These are phyloP conservation scores for Theobroma cacao DNA, from an alignment of 345 rosid genomes.

Conservation along the genomic window DNA sequence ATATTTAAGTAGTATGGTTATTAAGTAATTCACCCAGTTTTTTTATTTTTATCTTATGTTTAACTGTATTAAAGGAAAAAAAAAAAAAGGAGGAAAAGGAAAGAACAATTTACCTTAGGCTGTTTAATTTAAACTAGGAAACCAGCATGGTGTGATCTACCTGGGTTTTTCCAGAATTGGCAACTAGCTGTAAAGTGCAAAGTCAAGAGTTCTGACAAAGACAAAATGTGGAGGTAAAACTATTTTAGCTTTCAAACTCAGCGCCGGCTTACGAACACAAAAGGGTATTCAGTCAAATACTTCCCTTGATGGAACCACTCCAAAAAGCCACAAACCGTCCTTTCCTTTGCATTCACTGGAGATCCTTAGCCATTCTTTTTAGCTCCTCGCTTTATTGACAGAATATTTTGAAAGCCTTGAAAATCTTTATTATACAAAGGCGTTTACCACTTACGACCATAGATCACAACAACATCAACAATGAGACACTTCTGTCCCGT, in stretches of 20 bases:
- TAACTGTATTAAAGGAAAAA: neutral
- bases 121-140: neutral
- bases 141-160: neutral
- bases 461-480: constrained; percentile 10
- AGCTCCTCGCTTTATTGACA: constrained; percentile 26
- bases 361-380: constrained; percentile 38
- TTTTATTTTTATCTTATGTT: too few species aligned
- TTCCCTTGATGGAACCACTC: neutral
- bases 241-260: neutral
- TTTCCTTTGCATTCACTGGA: constrained; percentile 27
- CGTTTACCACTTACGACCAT: neutral
- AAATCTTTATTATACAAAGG: neutral
- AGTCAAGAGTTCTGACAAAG: neutral
- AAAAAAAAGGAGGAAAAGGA: too few species aligned
- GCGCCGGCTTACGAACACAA: neutral
- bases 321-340: constrained; percentile 33
- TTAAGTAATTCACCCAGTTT: neutral
- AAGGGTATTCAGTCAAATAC: neutral
- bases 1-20: neutral
- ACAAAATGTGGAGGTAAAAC: constrained; percentile 14
- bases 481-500: constrained; percentile 25
- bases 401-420: constrained; percentile 13
- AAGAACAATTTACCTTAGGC: neutral
- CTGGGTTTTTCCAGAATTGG: neutral
- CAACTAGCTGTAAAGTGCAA: neutral